Percentiles rank a stretch among this genome's conserved stretches.
phyloP scores from a whole-genome alignment of 2,329 filamentous ascomycete genomes.

The Venturia nashicola region DNA sequence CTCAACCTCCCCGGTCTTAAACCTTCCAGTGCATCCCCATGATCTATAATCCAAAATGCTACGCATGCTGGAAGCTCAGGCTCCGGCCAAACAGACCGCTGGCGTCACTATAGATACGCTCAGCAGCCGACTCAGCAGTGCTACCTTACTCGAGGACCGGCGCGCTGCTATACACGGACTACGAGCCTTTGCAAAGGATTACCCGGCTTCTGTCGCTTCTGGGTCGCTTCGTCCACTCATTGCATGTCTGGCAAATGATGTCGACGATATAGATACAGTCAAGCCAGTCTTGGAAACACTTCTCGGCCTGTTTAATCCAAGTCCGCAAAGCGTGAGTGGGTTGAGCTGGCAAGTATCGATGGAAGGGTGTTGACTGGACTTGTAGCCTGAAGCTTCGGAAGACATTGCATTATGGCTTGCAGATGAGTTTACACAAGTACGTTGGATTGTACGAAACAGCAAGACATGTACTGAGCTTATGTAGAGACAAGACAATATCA shows the following conservation, averaged over 20 bases:
- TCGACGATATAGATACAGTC: slow-evolving; percentile 89
- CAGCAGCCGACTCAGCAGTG: slow-evolving; percentile 74
- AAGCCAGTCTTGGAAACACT: slow-evolving; percentile 92
- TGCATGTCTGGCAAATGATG: slow-evolving; percentile 71
- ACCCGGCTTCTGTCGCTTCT: slow-evolving; percentile 88
- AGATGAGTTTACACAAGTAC: slow-evolving; percentile 88
- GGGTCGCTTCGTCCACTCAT: slow-evolving; percentile 85
- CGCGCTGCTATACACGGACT: slow-evolving; percentile 85
- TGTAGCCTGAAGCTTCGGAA: slow-evolving; percentile 81
- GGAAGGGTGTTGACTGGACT: background rate
- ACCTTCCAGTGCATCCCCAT: background rate
- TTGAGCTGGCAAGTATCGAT: background rate
- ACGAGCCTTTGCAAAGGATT: slow-evolving; percentile 91
- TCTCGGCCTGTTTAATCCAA: slow-evolving; percentile 75
- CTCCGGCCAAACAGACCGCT: slow-evolving; percentile 91
- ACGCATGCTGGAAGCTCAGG: slow-evolving; percentile 52
- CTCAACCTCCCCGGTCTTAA: background rate
- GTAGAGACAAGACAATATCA: slow-evolving; percentile 89
- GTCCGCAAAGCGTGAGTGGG: slow-evolving; percentile 44
- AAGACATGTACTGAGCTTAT: slow-evolving; percentile 36
- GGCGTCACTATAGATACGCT: slow-evolving; percentile 87
- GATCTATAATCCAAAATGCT: slow-evolving; percentile 25
- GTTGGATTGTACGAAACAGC: slow-evolving; percentile 14
- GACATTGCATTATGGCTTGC: slow-evolving; percentile 94
- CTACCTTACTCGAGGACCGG: slow-evolving; percentile 86